Evolutionary conservation across 495 filamentous ascomycete species (phyloP), one percentile per base, ranked within the genome.

Genomic region (Hypoxylon rickii): DNA sequence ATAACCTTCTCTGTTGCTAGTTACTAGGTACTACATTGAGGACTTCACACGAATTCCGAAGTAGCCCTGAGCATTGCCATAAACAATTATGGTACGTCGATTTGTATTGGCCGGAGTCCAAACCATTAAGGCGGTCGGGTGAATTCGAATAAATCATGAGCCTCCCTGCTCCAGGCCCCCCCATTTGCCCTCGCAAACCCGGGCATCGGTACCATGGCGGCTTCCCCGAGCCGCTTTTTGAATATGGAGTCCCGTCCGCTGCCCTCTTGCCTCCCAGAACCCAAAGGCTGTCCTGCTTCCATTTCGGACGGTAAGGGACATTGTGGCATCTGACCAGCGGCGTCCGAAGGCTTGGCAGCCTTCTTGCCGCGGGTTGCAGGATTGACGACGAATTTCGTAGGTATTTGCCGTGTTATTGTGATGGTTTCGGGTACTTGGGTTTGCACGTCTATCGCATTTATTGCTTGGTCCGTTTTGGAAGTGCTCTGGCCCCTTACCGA

Each of bases 151-250:
- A 83, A 57, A 50, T 83, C 79, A 51, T 74, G 61, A 7, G 79
- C 76, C 49, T 83, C 78, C 41, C 72, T 73, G 55, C 80, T 81
- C 79, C 80, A 82, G 1, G 78, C 73, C 1, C 78, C 80, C 15
- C 66, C 71, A 39, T 63, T 73, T 16, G 66, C 70, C 55, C 65
- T 70, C 10, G 51, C 42, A 31, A 78, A 79, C n/a, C 71, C 74
- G 12, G 70, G 68, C 47, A 65, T 51, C 22, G 66, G 29, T 7
- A 22, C 40, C 32, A 40, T 37, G 19, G 13, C 16, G 26, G 39
- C 7, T 13, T 55, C 21, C 29, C 39, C 70, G 32, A 41, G 59
- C 20, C 48, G 47, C 42, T 51, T 71, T 19, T 65, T 62, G 32
- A 64, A 62, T 31, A 12, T 47, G 17, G 51, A 26, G 3, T 26